These are phyloP conservation scores for Cryptococcus wingfieldii DNA, from an alignment of 1,284 basidiomycete genomes.

Conservation along the genomic window DNA sequence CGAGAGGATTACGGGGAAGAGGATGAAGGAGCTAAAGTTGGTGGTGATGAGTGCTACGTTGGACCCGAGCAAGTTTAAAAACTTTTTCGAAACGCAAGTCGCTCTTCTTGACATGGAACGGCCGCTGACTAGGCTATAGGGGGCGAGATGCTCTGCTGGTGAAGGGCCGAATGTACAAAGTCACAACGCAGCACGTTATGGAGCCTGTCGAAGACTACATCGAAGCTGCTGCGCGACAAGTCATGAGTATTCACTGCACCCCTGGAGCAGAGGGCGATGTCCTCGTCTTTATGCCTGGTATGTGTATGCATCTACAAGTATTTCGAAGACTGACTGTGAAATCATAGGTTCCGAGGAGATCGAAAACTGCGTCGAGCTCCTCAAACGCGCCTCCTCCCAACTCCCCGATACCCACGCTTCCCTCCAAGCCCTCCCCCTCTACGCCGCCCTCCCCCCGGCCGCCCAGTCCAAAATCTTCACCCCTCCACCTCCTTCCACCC, in stretches of 20 bases:
- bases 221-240: conserved; percentile 81
- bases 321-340: neutral
- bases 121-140: conserved; percentile 7
- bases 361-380: conserved; percentile 72
- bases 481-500: conserved; percentile 62
- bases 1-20: conserved; percentile 27
- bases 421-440: conserved; percentile 74
- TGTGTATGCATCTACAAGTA: conserved; percentile 5
- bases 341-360: conserved; percentile 87
- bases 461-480: conserved; percentile 76
- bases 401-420: conserved; percentile 54
- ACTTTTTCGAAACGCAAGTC: conserved; percentile 73
- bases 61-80: conserved; percentile 88
- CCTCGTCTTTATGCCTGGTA: conserved; percentile 86
- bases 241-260: conserved; percentile 83
- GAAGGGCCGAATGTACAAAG: conserved; percentile 89
- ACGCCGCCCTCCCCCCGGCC: conserved; percentile 72
- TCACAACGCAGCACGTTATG: conserved; percentile 70
- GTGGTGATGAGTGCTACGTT: conserved; percentile 97
- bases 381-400: conserved; percentile 62
- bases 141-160: conserved; percentile 67
- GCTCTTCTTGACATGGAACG: neutral
- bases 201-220: conserved; percentile 77
- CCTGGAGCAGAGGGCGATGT: conserved; percentile 70
- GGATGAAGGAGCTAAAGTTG: conserved; percentile 63